Evolutionary conservation across 2,329 filamentous ascomycete species (phyloP).

Genomic region (Arthrobotrys conoides): DNA sequence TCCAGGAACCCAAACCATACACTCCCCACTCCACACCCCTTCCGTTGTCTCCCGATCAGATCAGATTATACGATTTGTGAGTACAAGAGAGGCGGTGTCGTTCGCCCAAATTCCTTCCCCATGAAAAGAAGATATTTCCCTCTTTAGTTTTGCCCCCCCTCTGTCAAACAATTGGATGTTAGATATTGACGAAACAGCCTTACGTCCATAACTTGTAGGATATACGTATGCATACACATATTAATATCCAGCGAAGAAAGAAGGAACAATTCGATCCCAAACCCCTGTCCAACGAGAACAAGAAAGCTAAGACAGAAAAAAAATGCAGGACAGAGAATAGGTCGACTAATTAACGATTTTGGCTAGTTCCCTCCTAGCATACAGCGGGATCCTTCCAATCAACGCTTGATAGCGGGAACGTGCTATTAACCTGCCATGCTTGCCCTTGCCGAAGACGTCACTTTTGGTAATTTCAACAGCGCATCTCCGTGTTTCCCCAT

Average conservation of each 20-base stretch:
- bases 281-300: background rate
- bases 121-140: background rate
- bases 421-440: background rate
- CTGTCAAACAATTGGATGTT: background rate
- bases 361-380: too few relatives aligned
- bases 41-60: constrained; percentile 30
- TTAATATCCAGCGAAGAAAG: constrained; percentile 2
- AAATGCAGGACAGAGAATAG: constrained; percentile 19
- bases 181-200: background rate
- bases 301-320: background rate
- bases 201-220: background rate
- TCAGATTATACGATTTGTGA: background rate
- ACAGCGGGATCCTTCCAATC: constrained; percentile 23
- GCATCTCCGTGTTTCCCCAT: constrained; percentile 1
- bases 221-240: constrained; percentile 1
- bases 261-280: background rate
- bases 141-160: background rate
- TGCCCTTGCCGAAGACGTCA: constrained; percentile 24
- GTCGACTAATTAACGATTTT: too few relatives aligned
- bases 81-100: constrained; percentile 11
- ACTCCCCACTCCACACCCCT: background rate
- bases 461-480: constrained; percentile 21
- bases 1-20: constrained; percentile 18
- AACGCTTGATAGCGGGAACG: constrained; percentile 17
- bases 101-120: constrained; percentile 8